phyloP scores from a whole-genome alignment of 2,329 filamentous ascomycete genomes.

The Alternaria triticina region DNA sequence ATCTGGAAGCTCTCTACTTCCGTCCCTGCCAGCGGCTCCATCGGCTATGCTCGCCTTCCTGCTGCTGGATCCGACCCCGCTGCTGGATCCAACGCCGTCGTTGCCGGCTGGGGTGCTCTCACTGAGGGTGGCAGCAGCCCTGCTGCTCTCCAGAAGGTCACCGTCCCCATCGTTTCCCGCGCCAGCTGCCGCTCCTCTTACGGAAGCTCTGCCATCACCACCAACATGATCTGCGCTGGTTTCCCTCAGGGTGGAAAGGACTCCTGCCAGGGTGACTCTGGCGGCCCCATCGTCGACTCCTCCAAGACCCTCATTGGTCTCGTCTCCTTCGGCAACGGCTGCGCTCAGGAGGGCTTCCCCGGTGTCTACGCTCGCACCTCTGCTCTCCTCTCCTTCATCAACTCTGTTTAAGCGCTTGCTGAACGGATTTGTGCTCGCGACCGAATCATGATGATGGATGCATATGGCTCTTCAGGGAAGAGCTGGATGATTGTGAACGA shows the following conservation, averaged over 20 bases:
- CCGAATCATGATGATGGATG: neutral
- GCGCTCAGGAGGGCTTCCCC: slow-evolving; percentile 26
- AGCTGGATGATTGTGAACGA: neutral
- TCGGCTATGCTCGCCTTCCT: slow-evolving; percentile 30
- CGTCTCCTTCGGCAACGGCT: slow-evolving; percentile 23
- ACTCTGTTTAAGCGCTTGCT: slow-evolving; percentile 18
- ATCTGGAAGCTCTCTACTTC: slow-evolving; percentile 34
- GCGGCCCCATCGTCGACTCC: slow-evolving; percentile 33
- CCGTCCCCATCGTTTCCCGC: slow-evolving; percentile 37
- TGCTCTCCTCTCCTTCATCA: slow-evolving; percentile 26
- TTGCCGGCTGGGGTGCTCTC: slow-evolving; percentile 37
- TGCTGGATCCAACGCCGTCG: slow-evolving; percentile 22
- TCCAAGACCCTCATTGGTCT: slow-evolving; percentile 10
- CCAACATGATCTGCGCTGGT: slow-evolving; percentile 39
- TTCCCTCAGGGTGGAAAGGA: slow-evolving; percentile 34
- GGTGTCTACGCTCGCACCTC: slow-evolving; percentile 36
- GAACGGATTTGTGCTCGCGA: neutral
- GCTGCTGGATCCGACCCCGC: slow-evolving; percentile 32
- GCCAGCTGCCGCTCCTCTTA: slow-evolving; percentile 29
- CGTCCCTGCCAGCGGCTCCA: slow-evolving; percentile 31
- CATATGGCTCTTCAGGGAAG: neutral
- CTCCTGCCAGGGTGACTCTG: slow-evolving; percentile 43
- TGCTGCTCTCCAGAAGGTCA: slow-evolving; percentile 32
- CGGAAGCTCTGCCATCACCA: slow-evolving; percentile 23
- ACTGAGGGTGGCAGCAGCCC: slow-evolving; percentile 15